These are phyloP conservation scores for Geoglossum glabrum DNA, from an alignment of 495 filamentous ascomycete species.

Conservation along the genomic window DNA sequence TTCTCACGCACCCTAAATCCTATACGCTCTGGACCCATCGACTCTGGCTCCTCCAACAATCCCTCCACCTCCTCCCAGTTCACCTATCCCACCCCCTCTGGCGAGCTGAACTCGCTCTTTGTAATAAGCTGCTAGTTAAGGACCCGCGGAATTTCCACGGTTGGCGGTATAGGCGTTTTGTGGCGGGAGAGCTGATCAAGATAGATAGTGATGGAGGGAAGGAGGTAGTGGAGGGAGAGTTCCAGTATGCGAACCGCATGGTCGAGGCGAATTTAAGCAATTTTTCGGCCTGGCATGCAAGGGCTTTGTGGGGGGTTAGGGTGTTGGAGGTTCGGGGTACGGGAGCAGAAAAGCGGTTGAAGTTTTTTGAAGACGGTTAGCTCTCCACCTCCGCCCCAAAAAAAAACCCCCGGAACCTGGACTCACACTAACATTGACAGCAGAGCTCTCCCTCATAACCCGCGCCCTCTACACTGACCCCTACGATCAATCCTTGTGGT, in stretches of 20 bases:
- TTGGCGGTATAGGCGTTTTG: constrained; percentile 74
- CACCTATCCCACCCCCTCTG: constrained; percentile 42
- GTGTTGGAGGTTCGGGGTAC: constrained; percentile 50
- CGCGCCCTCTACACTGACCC: constrained; percentile 67
- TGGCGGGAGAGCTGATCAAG: constrained; percentile 48
- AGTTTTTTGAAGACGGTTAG: constrained; percentile 53
- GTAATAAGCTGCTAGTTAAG: constrained; percentile 63
- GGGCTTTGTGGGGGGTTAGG: constrained; percentile 60
- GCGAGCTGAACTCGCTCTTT: constrained; percentile 63
- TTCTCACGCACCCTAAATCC: constrained; percentile 79
- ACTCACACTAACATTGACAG: background rate
- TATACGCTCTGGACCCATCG: constrained; percentile 99
- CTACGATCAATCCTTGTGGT: constrained; percentile 87
- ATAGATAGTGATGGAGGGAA: constrained; percentile 16
- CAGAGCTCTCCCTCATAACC: constrained; percentile 55
- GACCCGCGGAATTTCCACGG: constrained; percentile 93
- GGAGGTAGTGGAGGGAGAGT: constrained; percentile 59
- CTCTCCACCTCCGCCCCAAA: too few species aligned
- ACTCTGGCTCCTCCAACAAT: constrained; percentile 63
- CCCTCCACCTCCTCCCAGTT: constrained; percentile 36
- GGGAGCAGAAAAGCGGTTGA: constrained; percentile 35
- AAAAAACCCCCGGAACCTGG: too few species aligned
- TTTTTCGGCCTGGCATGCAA: constrained; percentile 91
- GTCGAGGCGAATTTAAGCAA: constrained; percentile 68
- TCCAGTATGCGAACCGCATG: constrained; percentile 78